Evolutionary conservation across 495 filamentous ascomycete genomes (phyloP), one percentile per base, ranked within the genome.

Genomic region (Xylaria nigripes): DNA sequence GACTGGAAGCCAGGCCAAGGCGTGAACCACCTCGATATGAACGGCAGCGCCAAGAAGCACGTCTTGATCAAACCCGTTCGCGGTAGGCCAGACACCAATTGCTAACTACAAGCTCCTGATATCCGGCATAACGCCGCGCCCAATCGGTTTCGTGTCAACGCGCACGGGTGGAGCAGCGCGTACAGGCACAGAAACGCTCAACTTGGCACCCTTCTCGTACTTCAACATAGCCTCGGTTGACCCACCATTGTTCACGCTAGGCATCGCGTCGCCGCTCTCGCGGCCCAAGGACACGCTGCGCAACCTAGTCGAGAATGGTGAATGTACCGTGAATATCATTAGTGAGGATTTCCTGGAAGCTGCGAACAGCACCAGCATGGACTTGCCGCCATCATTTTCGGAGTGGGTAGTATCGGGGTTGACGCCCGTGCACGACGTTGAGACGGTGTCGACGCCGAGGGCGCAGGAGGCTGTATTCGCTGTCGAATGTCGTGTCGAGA

Each of bases 21-120:
- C 42, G 83, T 81, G 25, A 92, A 87, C 62, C 6, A 38, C 21
- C 56, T 61, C 43, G 60, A 70, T 25, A 75, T 85, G 50, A 45
- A 18, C 2, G 68, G 69, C 7, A 78, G 77, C 41, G 66, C 81
- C 40, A 76, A 80, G 52, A 57, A 65, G 32, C 89, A 94, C 64
- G 68, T 93, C 43, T 74, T 84, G 57, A 93, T 97, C 57, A 84
- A n/a, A 96, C 70, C 92, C 92, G 7, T 82, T 91, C 61, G 82
- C 76, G 41, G 72, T 83, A 15, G 85, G 84, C 21, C 79, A 92
- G 0, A 81, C 84, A 0, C 66, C 80, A 0, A 68, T 74, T 0
- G 83, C 78, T 63, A 96, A 96, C 72, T 97, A 97, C 75, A 95
- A 95, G 72, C 82, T 96, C 10, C 76, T 96, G 16, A 95, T 96